These are phyloP conservation scores for Leishmania gerbilli DNA, from an alignment of 208 protist species.

Conservation along the genomic window DNA sequence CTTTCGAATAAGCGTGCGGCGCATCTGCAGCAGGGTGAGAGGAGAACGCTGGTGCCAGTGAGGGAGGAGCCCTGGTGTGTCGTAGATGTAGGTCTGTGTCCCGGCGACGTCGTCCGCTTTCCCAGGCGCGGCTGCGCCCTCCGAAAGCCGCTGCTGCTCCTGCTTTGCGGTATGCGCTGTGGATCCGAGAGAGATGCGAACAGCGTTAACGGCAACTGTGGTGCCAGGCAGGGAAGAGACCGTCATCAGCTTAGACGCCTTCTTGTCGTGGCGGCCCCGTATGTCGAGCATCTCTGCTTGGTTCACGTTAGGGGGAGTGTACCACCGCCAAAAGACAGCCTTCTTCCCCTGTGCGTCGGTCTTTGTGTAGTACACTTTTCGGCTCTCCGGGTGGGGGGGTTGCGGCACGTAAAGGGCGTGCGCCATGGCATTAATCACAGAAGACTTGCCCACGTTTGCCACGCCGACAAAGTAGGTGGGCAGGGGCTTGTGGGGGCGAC, in stretches of 20 bases:
- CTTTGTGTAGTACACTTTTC: constrained; percentile 88
- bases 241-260: constrained; percentile 88
- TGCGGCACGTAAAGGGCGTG: constrained; percentile 85
- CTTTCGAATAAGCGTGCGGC: constrained; percentile 85
- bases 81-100: constrained; percentile 72
- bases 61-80: constrained; percentile 88
- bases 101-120: constrained; percentile 12
- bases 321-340: constrained; percentile 87
- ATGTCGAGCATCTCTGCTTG: constrained; percentile 91
- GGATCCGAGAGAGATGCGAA: constrained; percentile 62
- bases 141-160: background rate
- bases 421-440: constrained; percentile 91
- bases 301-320: constrained; percentile 89
- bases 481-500: constrained; percentile 67
- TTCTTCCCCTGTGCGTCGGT: constrained; percentile 63
- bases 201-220: constrained; percentile 81
- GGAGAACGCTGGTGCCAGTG: constrained; percentile 86
- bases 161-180: background rate
- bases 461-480: constrained; percentile 90
- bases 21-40: constrained; percentile 89
- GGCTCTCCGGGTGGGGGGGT: constrained; percentile 87
- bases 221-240: constrained; percentile 89
- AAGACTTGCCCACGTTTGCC: constrained; percentile 93
- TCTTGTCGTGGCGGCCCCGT: constrained; percentile 83
- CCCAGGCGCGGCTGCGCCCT: background rate